These are phyloP conservation scores for Trametes maxima DNA, from an alignment of 768 basidiomycete genomes.

Conservation along the genomic window DNA sequence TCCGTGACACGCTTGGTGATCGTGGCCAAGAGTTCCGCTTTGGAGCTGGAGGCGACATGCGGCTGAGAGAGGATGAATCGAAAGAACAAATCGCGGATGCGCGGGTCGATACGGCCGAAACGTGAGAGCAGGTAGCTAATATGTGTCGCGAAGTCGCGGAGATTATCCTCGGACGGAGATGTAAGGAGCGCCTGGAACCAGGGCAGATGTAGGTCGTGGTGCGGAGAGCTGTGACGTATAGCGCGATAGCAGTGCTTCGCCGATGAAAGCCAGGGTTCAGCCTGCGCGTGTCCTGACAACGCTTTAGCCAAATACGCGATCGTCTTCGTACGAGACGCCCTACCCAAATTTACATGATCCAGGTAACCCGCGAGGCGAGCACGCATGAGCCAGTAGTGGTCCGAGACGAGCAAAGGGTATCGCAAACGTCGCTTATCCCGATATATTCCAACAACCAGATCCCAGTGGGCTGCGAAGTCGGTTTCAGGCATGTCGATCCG, in stretches of 20 bases:
- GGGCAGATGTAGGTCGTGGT: constrained; percentile 48
- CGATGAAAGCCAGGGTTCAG: background rate
- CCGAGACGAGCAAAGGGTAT: constrained; percentile 39
- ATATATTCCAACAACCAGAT: constrained; percentile 47
- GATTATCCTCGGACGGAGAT: constrained; percentile 30
- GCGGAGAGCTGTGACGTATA: constrained; percentile 40
- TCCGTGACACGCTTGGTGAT: constrained; percentile 19
- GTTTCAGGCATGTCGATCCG: constrained; percentile 31
- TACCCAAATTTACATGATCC: background rate
- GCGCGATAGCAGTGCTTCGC: constrained; percentile 45
- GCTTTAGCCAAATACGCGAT: background rate
- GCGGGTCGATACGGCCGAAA: background rate
- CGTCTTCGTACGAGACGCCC: background rate
- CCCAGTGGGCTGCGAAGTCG: constrained; percentile 46
- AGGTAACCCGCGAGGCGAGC: constrained; percentile 38
- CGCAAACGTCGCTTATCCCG: constrained; percentile 45
- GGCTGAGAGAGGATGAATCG: background rate
- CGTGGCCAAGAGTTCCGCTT: background rate
- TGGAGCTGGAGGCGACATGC: background rate
- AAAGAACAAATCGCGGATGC: background rate
- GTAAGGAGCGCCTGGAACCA: constrained; percentile 48
- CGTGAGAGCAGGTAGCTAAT: background rate
- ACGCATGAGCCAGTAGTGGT: constrained; percentile 66
- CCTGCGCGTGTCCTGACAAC: too few species aligned
- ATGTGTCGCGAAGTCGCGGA: background rate